Evolutionary conservation across 352 stramenopile genomes (phyloP).

Genomic region (Phytophthora agathidicida): DNA sequence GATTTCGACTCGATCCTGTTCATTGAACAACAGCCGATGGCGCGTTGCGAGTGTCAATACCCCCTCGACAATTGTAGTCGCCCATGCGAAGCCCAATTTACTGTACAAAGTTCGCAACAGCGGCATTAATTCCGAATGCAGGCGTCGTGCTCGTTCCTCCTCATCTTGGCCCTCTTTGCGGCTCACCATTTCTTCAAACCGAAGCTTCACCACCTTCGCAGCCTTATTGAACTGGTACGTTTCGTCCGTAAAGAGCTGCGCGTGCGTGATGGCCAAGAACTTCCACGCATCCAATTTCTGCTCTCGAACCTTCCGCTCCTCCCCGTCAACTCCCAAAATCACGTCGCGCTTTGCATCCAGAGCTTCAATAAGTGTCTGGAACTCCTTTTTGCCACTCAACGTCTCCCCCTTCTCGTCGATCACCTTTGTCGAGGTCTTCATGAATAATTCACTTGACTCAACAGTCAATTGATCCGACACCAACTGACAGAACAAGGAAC

Average conservation of each 20-base stretch:
- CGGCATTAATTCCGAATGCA: conserved; percentile 59
- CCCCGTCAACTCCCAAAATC: conserved; percentile 19
- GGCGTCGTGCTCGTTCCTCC: conserved; percentile 6
- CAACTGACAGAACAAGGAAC: conserved; percentile 57
- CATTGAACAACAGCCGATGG: conserved; percentile 56
- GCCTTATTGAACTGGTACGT: conserved; percentile 82
- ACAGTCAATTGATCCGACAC: conserved; percentile 46
- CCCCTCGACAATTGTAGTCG: conserved; percentile 62
- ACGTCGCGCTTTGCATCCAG: conserved; percentile 45
- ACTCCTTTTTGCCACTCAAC: conserved; percentile 63
- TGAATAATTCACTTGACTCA: conserved; percentile 49
- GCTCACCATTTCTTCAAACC: conserved; percentile 45
- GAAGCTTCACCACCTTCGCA: conserved; percentile 60
- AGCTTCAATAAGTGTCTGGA: conserved; percentile 50
- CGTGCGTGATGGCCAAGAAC: conserved; percentile 62
- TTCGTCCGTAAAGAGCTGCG: conserved; percentile 81
- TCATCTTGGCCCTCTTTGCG: conserved; percentile 10
- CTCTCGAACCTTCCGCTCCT: conserved; percentile 7
- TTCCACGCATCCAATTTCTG: conserved; percentile 51
- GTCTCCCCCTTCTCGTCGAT: conserved; percentile 42
- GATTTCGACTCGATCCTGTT: conserved; percentile 53
- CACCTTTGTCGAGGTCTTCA: conserved; percentile 50
- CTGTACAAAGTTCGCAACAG: conserved; percentile 64
- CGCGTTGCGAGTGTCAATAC: conserved; percentile 62
- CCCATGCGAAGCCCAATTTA: conserved; percentile 61